These are phyloP conservation scores for Magnolia kwangsiensis DNA, from an alignment of 164 flowering plant species.

Conservation along the genomic window DNA sequence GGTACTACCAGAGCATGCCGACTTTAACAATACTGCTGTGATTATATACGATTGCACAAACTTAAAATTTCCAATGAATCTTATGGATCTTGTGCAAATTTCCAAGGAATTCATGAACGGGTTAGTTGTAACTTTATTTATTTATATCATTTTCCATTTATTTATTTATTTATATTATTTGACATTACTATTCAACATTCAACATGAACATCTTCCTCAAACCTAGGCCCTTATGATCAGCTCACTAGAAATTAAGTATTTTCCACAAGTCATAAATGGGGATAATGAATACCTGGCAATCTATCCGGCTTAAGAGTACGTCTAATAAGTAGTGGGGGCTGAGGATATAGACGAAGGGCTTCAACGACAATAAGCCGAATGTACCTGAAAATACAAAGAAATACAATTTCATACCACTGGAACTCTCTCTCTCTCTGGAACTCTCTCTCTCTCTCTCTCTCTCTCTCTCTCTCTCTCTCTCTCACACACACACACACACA, in stretches of 20 bases:
- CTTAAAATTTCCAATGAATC: too few relatives aligned
- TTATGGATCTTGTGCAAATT: too few relatives aligned
- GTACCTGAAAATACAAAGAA: slow-evolving; percentile 47
- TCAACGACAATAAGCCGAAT: slow-evolving; percentile 81
- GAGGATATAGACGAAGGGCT: slow-evolving; percentile 91
- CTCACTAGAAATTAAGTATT: not conserved
- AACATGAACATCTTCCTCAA: not conserved
- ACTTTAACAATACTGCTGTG: too few relatives aligned
- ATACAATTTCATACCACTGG: not conserved
- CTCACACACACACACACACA: too few relatives aligned
- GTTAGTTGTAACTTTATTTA: too few relatives aligned
- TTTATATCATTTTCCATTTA: too few relatives aligned
- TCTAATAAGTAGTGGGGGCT: slow-evolving; percentile 92
- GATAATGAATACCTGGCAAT: slow-evolving; percentile 65
- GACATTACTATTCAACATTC: not conserved
- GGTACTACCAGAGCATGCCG: too few relatives aligned
- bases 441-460: not conserved
- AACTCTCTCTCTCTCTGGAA: not conserved
- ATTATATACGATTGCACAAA: too few relatives aligned
- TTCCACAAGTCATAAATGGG: not conserved
- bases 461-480: too few relatives aligned
- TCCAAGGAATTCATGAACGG: too few relatives aligned
- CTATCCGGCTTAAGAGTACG: slow-evolving; percentile 80
- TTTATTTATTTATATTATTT: too few relatives aligned
- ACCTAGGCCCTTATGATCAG: not conserved